Conservation (phyloP, 176 grass and related monocot genomes). For the Tillandsia leiboldiana region DNA sequence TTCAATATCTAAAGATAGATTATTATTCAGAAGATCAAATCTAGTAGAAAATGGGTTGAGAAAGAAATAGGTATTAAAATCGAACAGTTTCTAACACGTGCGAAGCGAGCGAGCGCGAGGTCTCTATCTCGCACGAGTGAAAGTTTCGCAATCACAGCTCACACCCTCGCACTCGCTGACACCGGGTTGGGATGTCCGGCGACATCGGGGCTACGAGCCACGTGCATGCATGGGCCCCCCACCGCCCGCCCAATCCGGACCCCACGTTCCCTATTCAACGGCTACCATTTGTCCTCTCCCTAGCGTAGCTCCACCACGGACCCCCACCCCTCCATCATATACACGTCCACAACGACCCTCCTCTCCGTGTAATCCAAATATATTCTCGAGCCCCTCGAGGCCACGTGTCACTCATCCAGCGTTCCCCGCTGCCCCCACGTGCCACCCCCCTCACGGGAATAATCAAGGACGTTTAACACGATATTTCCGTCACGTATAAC, state of each 20-base stretch:
- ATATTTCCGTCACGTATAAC: background rate
- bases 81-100: too few species aligned
- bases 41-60: too few species aligned
- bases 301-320: background rate
- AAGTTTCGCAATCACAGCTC: slow-evolving; percentile 15
- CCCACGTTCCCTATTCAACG: slow-evolving; percentile 20
- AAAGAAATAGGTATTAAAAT: too few species aligned
- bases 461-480: background rate
- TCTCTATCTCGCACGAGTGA: background rate
- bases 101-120: background rate
- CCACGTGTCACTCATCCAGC: slow-evolving; percentile 22
- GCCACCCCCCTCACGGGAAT: slow-evolving; percentile 20
- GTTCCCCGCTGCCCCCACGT: slow-evolving; percentile 25
- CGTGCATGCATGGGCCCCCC: slow-evolving; percentile 29
- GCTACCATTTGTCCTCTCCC: slow-evolving; percentile 30
- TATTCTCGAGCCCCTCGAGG: slow-evolving; percentile 29
- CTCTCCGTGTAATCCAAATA: slow-evolving; percentile 6
- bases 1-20: too few species aligned
- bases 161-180: slow-evolving; percentile 37
- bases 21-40: too few species aligned
- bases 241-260: background rate
- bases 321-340: background rate
- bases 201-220: slow-evolving; percentile 37
- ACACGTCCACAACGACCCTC: background rate
- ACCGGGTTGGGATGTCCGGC: slow-evolving; percentile 33